Evolutionary conservation across 2,329 filamentous ascomycete genomes (phyloP), one percentile per base, ranked within the genome.

Genomic region (Nemania abortiva): DNA sequence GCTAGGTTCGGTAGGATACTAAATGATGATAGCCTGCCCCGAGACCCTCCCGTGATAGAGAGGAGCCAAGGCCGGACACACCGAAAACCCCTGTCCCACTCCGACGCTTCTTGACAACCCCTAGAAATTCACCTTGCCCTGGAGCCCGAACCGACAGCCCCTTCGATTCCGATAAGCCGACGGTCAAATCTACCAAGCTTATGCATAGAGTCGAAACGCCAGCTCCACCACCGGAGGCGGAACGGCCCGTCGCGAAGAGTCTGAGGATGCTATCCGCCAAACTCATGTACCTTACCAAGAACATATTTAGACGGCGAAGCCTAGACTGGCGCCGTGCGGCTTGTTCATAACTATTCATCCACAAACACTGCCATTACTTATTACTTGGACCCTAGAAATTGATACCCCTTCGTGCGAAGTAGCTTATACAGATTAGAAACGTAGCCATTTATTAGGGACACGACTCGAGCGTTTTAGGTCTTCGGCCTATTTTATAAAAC

Each of bases 51-150:
- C 66, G 58, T 45, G 22, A 31, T 22, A 65, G 24, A 13, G 63
- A 63, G 9, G 62, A 64, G 29, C 39, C 54, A 6, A 54, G 63
- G 47, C 39, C 66, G 3, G 69, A 66, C 47, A 65, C 69, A 1
- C 63, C 69, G 9, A 69, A 52, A 34, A 69, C 66, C 11, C 63
- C 66, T n/a, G 52, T 66, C 18, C 69, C 67, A 15, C 20, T 63
- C 39, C 53, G 69, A n/a, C 69, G 63, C n/a, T 27, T 42, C 45
- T 50, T 54, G 15, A 50, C 56, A 7, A 55, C 5, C n/a, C 50
- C 59, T 52, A 65, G 37, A 34, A 66, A 47, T 22, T 67, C 69
- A 13, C 63, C 66, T 0, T 59, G 66, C 42, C 66, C 59, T 29
- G 50, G 60, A 50, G 45, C 58, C 10, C 56, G 60, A 56, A 69